A percentile compares a stretch with the other conserved stretches of the same genome.
phyloP scores from a whole-genome alignment of 306 rosid genomes.

The Morella rubra region DNA sequence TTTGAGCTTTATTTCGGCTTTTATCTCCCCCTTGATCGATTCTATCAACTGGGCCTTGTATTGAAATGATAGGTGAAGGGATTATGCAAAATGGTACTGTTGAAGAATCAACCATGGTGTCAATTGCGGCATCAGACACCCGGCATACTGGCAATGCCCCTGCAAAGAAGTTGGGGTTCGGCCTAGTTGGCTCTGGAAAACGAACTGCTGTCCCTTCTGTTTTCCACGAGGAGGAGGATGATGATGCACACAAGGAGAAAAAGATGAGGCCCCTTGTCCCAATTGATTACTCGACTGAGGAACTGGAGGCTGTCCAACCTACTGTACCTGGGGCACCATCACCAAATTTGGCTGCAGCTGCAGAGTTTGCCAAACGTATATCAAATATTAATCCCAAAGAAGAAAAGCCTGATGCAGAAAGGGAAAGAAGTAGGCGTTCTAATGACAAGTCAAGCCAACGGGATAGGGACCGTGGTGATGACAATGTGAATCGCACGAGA shows the following conservation, averaged over 20 bases:
- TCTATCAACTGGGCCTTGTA: slow-evolving; percentile 24
- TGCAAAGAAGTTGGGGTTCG: slow-evolving; percentile 88
- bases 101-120: slow-evolving; percentile 54
- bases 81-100: slow-evolving; percentile 46
- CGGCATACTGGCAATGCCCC: slow-evolving; percentile 66
- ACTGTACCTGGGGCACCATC: slow-evolving; percentile 63
- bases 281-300: slow-evolving; percentile 96
- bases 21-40: not conserved
- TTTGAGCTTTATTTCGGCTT: not conserved
- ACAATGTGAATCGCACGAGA: slow-evolving; percentile 58
- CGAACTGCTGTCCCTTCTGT: slow-evolving; percentile 89
- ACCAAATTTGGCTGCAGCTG: slow-evolving; percentile 95
- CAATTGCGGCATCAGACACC: slow-evolving; percentile 54
- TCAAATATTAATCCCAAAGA: slow-evolving; percentile 73
- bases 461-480: slow-evolving; percentile 70
- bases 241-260: slow-evolving; percentile 91
- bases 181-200: slow-evolving; percentile 93
- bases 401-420: slow-evolving; percentile 69
- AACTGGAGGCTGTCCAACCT: slow-evolving; percentile 83
- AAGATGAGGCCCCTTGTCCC: slow-evolving; percentile 99
- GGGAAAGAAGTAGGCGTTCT: slow-evolving; percentile 78
- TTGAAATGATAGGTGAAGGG: slow-evolving; percentile 56
- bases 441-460: slow-evolving; percentile 71
- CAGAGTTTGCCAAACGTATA: slow-evolving; percentile 92
- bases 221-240: slow-evolving; percentile 93